Evolutionary conservation across 805 yeast genomes (phyloP), one percentile per base, ranked within the genome.

Genomic region (Grigorovia yakushimaensis): DNA sequence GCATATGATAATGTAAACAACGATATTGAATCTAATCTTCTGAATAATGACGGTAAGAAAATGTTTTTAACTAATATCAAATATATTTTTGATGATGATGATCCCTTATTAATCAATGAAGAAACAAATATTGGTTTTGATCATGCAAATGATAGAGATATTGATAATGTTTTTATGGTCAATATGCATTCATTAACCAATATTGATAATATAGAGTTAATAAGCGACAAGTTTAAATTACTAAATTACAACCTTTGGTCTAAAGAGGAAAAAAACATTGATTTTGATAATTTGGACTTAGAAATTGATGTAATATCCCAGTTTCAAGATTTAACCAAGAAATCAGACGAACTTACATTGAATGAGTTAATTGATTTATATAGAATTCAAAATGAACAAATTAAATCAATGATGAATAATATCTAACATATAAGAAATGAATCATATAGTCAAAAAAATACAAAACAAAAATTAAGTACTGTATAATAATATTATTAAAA

Each of bases 11-110:
- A n/a, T n/a, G n/a, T n/a, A n/a, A n/a, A n/a, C n/a, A n/a, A n/a
- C 24, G 5, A 22, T 17, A 33, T 35, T 8, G 45, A 39, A n/a
- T n/a, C n/a, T 19, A 22, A 13, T 21, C 41, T 24, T 15, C 20
- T 43, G n/a, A 41, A 38, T 5, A 18, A 19, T 7, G 37, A 17
- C 11, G 20, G 17, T 15, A 45, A 44, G 20, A 22, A 44, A 2
- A 57, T 56, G 56, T 63, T 58, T 41, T 61, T 62, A 1, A 62
- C 62, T 6, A 60, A 62, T 45, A 51, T 62, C 6, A 55, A 50
- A 39, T 64, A 60, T 46, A 55, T 64, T 20, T 64, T 62, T 47
- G 63, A 62, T 36, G 65, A 59, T 44, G 66, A 61, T 44, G 17
- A 33, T 7, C 17, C 37, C n/a, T 33, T 15, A 7, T 33, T 33